Base-by-base conservation (phyloP, 1,284 basidiomycete species). In the Leccinum proximum region DNA sequence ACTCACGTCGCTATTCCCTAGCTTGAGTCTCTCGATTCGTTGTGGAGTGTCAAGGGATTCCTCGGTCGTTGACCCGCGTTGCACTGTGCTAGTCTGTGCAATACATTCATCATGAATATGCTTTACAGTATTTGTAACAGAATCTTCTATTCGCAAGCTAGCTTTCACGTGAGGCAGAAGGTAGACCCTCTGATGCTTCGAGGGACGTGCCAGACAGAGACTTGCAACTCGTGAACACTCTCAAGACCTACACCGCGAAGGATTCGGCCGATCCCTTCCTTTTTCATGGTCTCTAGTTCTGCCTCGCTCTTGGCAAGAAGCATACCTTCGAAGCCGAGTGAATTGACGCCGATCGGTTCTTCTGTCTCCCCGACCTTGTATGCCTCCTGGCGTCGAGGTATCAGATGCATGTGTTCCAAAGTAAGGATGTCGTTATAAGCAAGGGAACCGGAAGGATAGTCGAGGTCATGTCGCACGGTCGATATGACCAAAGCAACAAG, bases 401-500 rank as follows among this genome's bases (percentile, higher is more conserved):
- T 87, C 64, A 96, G 67, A 75, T 96, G 88, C 68, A 96, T 80
- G 76, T 96, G 93, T 68, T 92, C 87, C 62, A 89, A 79, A 5
- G 93, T 95, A 69, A 96, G 80, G 64, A 96, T 77, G 68, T 92
- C 83, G 72, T 96, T 96, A 82, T 93, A 96, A 35, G 91, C 91
- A 2, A 86, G 88, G 50, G 80, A 79, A 22, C 87, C 87, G 0
- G 79, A 59, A 2, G 86, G 88, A 65, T 88, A 87, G 45, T 81
- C 77, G 37, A 84, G 78, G 63, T 85, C 83, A 70, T 89, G 84
- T 60, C 91, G 86, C 63, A 90, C 82, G 9, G 92, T 89, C 57
- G 91, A 89, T 69, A 96, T 84, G 53, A 81, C 84, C 61, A 95
- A 82, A 93, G 83, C 57, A 84, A 79, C 69, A 96, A 77, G 77